phyloP scores from a whole-genome alignment of 2,329 filamentous ascomycete species.

The Hymenoscyphus occultus region DNA sequence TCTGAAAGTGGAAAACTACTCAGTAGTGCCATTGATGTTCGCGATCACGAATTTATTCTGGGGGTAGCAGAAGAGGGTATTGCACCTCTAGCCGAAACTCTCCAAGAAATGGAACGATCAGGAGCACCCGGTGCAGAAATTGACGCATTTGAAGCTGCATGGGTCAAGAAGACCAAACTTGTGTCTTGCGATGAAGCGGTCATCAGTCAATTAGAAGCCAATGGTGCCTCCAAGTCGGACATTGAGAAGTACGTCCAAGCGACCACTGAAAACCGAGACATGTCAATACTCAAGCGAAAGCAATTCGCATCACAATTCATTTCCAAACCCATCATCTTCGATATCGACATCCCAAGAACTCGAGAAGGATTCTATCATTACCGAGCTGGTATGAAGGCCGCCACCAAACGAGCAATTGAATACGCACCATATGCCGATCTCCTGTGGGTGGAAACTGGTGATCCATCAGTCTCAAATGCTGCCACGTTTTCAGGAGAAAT shows the following conservation, averaged over 20 bases:
- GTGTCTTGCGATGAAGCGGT: slow-evolving; percentile 92
- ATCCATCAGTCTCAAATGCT: slow-evolving; percentile 78
- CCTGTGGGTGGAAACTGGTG: slow-evolving; percentile 94
- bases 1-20: slow-evolving; percentile 90
- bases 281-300: slow-evolving; percentile 76
- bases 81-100: slow-evolving; percentile 79
- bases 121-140: slow-evolving; percentile 79
- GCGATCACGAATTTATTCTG: slow-evolving; percentile 96
- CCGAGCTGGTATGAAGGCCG: slow-evolving; percentile 75
- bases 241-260: slow-evolving; percentile 66
- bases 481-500: slow-evolving; percentile 74
- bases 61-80: slow-evolving; percentile 73
- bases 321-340: slow-evolving; percentile 71
- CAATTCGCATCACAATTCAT: slow-evolving; percentile 66
- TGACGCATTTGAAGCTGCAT: slow-evolving; percentile 78
- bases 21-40: slow-evolving; percentile 85
- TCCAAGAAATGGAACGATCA: slow-evolving; percentile 83
- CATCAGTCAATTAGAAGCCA: slow-evolving; percentile 65
- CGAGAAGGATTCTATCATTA: slow-evolving; percentile 94
- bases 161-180: slow-evolving; percentile 83
- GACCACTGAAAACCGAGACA: slow-evolving; percentile 62
- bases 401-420: slow-evolving; percentile 88
- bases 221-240: slow-evolving; percentile 60
- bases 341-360: slow-evolving; percentile 88
- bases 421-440: slow-evolving; percentile 93